A percentile compares a stretch with the other conserved stretches of the same genome.
phyloP scores from a whole-genome alignment of 371 early-diverging fungal species.

The Rhizomucor miehei region DNA sequence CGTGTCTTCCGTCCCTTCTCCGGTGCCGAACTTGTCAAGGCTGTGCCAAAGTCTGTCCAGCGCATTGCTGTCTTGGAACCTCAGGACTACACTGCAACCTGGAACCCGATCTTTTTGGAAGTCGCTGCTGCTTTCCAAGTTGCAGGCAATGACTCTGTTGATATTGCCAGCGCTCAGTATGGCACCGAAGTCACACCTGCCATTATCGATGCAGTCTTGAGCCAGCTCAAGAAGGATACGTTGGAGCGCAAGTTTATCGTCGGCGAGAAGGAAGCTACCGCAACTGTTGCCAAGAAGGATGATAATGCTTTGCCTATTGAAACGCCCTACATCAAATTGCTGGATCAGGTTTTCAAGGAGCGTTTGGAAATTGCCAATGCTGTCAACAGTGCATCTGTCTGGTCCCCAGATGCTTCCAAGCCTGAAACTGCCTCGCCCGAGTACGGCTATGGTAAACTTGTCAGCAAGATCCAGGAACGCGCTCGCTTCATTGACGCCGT shows the following conservation, averaged over 20 bases:
- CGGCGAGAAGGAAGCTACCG: conserved; percentile 21
- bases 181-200: conserved; percentile 44
- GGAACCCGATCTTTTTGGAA: conserved; percentile 81
- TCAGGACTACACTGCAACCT: conserved; percentile 57
- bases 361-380: conserved; percentile 81
- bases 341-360: conserved; percentile 73
- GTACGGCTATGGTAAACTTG: conserved; percentile 80
- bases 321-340: conserved; percentile 78
- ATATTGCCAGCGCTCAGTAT: conserved; percentile 56
- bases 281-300: not conserved
- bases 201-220: conserved; percentile 46
- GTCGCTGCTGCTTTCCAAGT: conserved; percentile 67
- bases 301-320: conserved; percentile 31
- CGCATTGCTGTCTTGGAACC: conserved; percentile 72
- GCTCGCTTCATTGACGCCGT: conserved; percentile 64
- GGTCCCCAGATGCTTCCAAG: conserved; percentile 37
- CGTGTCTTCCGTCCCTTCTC: conserved; percentile 67
- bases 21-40: conserved; percentile 48
- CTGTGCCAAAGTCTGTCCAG: conserved; percentile 56
- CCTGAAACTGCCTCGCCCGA: conserved; percentile 68
- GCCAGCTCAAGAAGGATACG: conserved; percentile 20
- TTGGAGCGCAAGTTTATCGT: conserved; percentile 38
- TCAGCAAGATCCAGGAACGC: conserved; percentile 71
- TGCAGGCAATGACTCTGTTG: conserved; percentile 37
- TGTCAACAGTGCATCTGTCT: conserved; percentile 45